Percentiles rank a stretch among this genome's conserved stretches.
Conservation (phyloP, 2,329 filamentous ascomycete genomes). For the Penicillium sp. region DNA sequence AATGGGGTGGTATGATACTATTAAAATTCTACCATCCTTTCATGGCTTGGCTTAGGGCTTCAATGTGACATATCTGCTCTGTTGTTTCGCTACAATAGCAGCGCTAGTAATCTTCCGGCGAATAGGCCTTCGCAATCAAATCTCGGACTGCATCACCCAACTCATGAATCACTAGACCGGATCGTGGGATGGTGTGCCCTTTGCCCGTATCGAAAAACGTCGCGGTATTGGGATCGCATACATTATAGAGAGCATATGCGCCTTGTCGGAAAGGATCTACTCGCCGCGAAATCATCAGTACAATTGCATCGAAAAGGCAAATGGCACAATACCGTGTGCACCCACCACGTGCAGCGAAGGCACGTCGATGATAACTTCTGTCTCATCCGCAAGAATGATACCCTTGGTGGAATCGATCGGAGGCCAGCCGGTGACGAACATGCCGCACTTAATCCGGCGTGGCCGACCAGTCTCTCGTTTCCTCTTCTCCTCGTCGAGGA, state of each 20-base stretch:
- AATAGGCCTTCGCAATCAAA: slow-evolving; percentile 9
- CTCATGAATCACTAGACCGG: slow-evolving; percentile 20
- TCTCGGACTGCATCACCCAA: slow-evolving; percentile 19
- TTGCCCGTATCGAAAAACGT: slow-evolving; percentile 64
- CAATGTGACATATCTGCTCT: no score
- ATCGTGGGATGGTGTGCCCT: slow-evolving; percentile 59
- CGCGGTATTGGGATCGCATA: slow-evolving; percentile 59
- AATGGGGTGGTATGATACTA: no score
- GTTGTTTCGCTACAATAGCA: no score
- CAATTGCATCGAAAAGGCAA: not conserved
- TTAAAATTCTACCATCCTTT: no score
- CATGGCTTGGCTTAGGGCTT: no score
- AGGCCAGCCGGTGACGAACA: slow-evolving; percentile 52
- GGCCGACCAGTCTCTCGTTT: slow-evolving; percentile 36
- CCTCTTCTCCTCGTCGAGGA: slow-evolving; percentile 52
- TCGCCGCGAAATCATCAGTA: slow-evolving; percentile 1
- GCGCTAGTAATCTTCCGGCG: slow-evolving; percentile 1
- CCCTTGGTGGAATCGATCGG: slow-evolving; percentile 35
- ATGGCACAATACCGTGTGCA: slow-evolving; percentile 21
- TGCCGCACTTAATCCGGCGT: slow-evolving; percentile 44
- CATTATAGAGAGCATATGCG: slow-evolving; percentile 59
- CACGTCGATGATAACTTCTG: slow-evolving; percentile 39
- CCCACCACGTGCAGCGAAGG: slow-evolving; percentile 44
- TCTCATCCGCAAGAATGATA: slow-evolving; percentile 42
- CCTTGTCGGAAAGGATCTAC: slow-evolving; percentile 60